Conservation (phyloP, 208 protist species). For the Kentomonas sorsogonicus region DNA sequence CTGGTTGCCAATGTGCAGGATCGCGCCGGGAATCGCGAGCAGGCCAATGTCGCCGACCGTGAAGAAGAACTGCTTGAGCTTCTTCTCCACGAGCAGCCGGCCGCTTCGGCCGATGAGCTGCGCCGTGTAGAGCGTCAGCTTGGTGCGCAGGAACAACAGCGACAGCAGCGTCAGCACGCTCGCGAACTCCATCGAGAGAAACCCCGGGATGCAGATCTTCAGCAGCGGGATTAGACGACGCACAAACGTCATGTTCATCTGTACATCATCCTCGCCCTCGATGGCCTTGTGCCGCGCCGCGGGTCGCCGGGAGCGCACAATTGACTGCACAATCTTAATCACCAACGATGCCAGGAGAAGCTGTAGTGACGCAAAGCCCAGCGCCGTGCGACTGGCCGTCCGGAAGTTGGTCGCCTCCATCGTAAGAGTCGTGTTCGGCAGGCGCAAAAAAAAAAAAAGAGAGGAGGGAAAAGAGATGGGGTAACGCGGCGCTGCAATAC, state of each 20-base stretch:
- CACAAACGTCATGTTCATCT: slow-evolving; percentile 47
- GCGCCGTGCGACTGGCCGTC: no score
- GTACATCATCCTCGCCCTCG: slow-evolving; percentile 11
- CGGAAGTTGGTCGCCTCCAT: no score
- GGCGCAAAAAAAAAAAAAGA: slow-evolving; percentile 6
- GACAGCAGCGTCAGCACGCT: slow-evolving; percentile 29
- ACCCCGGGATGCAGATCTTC: slow-evolving; percentile 52
- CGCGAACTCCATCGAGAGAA: slow-evolving; percentile 46
- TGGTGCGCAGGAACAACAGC: slow-evolving; percentile 51
- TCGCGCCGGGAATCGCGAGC: slow-evolving; percentile 58
- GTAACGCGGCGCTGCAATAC: not conserved
- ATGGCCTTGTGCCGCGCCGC: no score
- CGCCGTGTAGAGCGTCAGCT: slow-evolving; percentile 61
- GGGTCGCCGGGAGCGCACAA: no score
- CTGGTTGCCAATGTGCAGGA: slow-evolving; percentile 50
- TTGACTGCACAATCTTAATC: not conserved
- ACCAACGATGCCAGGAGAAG: not conserved
- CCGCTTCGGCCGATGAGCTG: slow-evolving; percentile 41
- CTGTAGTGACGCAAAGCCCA: not conserved
- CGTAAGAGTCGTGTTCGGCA: not conserved
- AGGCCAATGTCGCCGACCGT: slow-evolving; percentile 59
- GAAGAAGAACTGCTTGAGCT: slow-evolving; percentile 57
- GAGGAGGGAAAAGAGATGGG: not conserved
- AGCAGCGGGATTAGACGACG: slow-evolving; percentile 46
- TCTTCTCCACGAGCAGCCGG: slow-evolving; percentile 47